These are phyloP conservation scores for Colletotrichum aenigma DNA, from an alignment of 2,329 filamentous ascomycete genomes.

Conservation along the genomic window DNA sequence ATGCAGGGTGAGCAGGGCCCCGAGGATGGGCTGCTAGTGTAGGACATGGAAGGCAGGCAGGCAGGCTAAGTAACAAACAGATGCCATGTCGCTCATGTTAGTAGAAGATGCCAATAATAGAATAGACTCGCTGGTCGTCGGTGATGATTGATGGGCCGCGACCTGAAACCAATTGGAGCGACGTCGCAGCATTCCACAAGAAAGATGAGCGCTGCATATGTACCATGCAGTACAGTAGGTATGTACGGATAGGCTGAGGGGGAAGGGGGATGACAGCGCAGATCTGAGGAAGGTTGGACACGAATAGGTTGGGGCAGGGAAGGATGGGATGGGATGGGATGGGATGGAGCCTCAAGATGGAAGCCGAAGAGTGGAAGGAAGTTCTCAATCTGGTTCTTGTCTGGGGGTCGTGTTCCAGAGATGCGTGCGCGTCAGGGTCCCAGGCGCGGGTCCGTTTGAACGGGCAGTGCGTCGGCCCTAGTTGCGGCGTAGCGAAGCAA, in stretches of 20 bases:
- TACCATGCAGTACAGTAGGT: not conserved
- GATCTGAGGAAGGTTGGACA: not conserved
- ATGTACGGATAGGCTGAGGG: not conserved
- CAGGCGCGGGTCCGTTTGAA: conserved; percentile 5
- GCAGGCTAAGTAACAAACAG: not conserved
- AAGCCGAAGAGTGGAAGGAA: not conserved
- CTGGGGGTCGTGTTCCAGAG: conserved; percentile 1
- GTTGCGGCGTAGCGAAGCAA: conserved; percentile 8
- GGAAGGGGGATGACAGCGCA: not conserved
- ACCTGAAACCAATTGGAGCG: conserved; percentile 9
- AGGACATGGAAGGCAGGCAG: not conserved
- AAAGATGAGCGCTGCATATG: not conserved
- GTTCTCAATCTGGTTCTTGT: not conserved
- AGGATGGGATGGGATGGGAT: not conserved
- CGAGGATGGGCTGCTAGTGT: not conserved
- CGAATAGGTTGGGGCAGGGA: not conserved
- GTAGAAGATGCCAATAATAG: not conserved
- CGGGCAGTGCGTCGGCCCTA: not conserved
- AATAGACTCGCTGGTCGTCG: not conserved
- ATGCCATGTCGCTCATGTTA: not conserved
- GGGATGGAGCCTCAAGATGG: not conserved
- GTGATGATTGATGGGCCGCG: not conserved
- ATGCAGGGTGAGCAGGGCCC: not conserved
- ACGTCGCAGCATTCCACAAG: not conserved
- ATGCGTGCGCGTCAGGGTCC: conserved; percentile 2